These are phyloP conservation scores for Simplicillium aogashimaense DNA, from an alignment of 2,329 filamentous ascomycete genomes.

Conservation along the genomic window DNA sequence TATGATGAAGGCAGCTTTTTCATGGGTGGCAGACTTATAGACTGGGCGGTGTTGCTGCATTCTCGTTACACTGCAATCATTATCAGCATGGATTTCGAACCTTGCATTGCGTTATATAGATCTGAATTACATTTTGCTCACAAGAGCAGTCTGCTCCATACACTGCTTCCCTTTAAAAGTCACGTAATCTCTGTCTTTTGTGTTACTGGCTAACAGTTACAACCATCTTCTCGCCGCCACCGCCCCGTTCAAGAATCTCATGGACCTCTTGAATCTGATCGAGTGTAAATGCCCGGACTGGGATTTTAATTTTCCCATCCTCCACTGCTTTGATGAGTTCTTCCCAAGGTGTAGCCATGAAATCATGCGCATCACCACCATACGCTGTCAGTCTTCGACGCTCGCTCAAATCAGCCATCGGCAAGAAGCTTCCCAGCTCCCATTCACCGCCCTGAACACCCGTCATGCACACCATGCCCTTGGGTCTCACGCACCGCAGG, in stretches of 20 bases:
- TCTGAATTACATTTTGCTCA: background rate
- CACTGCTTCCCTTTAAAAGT: too few species aligned
- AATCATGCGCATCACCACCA: slow-evolving; percentile 1
- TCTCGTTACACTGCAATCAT: too few species aligned
- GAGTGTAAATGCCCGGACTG: background rate
- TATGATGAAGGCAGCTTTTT: too few species aligned
- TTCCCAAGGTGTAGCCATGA: background rate
- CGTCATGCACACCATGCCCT: slow-evolving; percentile 2
- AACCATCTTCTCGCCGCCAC: background rate
- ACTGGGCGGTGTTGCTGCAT: too few species aligned
- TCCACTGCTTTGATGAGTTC: background rate
- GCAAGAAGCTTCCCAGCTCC: background rate
- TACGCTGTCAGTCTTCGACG: background rate
- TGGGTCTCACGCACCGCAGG: slow-evolving; percentile 1
- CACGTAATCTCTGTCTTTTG: too few species aligned
- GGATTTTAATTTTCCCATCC: background rate
- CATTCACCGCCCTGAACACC: slow-evolving; percentile 3
- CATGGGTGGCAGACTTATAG: too few species aligned
- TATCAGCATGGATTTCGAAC: too few species aligned
- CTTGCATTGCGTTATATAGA: background rate
- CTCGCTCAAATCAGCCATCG: background rate
- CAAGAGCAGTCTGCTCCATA: too few species aligned
- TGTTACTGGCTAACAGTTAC: too few species aligned
- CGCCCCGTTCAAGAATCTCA: background rate
- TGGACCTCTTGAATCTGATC: background rate